Percentiles rank a stretch among this genome's conserved stretches.
These are phyloP conservation scores for Metarhizium album DNA, from an alignment of 2,329 filamentous ascomycete species.

Conservation along the genomic window DNA sequence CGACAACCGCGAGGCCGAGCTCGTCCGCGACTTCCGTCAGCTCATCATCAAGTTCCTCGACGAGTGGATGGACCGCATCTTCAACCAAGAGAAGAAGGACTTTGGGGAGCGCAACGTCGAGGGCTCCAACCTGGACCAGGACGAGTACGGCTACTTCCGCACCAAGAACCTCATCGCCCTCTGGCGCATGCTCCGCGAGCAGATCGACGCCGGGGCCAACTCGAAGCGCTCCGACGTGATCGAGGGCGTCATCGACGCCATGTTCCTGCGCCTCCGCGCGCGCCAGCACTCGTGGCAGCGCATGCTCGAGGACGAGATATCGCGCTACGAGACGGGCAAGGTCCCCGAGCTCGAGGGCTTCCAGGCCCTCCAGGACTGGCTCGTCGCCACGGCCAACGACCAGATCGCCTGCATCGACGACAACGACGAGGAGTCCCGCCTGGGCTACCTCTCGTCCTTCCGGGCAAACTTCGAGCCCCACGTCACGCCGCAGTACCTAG, in stretches of 20 bases:
- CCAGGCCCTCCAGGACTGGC: conserved; percentile 86
- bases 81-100: conserved; percentile 66
- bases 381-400: conserved; percentile 93
- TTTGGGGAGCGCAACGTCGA: conserved; percentile 70
- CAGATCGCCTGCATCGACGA: conserved; percentile 98
- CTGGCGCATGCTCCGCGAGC: conserved; percentile 96
- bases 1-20: conserved; percentile 78
- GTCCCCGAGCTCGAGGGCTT: conserved; percentile 51
- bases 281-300: conserved; percentile 81
- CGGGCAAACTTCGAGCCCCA: conserved; percentile 70
- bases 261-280: conserved; percentile 76
- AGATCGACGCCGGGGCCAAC: conserved; percentile 73
- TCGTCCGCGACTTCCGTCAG: conserved; percentile 87
- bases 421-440: conserved; percentile 60
- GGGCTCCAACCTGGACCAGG: conserved; percentile 66
- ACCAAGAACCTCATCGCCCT: conserved; percentile 88
- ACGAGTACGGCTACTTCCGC: conserved; percentile 82
- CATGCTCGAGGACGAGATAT: conserved; percentile 77
- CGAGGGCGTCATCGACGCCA: conserved; percentile 90
- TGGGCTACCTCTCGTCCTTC: conserved; percentile 81
- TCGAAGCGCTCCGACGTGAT: conserved; percentile 83
- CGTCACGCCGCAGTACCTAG: conserved; percentile 70
- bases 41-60: conserved; percentile 93
- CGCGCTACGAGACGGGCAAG: conserved; percentile 53
- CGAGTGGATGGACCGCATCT: conserved; percentile 95